These are phyloP conservation scores for Zopfia rhizophila DNA, from an alignment of 2,329 filamentous ascomycete species.

Conservation along the genomic window DNA sequence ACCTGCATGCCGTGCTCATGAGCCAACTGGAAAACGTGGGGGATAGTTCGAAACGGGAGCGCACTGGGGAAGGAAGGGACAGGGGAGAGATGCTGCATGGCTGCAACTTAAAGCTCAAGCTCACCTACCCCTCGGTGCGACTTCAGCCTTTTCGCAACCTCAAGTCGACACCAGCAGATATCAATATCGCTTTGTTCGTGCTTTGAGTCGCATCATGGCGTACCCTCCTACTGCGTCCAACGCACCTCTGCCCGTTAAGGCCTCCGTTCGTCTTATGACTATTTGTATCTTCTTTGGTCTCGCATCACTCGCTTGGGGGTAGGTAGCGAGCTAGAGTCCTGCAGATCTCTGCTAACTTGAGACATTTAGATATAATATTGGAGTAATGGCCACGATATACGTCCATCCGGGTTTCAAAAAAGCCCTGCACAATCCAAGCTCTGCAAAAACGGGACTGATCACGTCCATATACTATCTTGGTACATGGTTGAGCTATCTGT, in stretches of 20 bases:
- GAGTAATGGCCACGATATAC: constrained; percentile 66
- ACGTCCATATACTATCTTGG: constrained; percentile 69
- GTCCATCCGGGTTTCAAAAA: constrained; percentile 66
- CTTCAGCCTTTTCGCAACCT: constrained; percentile 2
- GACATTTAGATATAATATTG: constrained; percentile 65
- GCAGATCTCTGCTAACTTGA: no score
- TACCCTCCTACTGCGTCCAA: constrained; percentile 10
- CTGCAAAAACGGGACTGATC: constrained; percentile 62
- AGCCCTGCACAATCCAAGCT: constrained; percentile 57
- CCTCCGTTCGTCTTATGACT: constrained; percentile 28
- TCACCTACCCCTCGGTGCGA: not conserved
- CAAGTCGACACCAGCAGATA: constrained; percentile 1
- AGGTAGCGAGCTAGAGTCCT: no score
- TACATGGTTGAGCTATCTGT: constrained; percentile 65
- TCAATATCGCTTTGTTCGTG: constrained; percentile 6
- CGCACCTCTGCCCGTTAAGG: constrained; percentile 19
- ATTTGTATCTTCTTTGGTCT: constrained; percentile 65
- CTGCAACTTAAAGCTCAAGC: constrained; percentile 11
- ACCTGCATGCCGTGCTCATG: not conserved
- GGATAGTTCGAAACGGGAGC: constrained; percentile 20
- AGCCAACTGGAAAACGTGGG: constrained; percentile 23
- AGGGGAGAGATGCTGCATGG: constrained; percentile 17
- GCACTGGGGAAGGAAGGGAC: constrained; percentile 18
- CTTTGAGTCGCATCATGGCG: constrained; percentile 11
- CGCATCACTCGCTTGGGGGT: constrained; percentile 69